Evolutionary conservation across 495 filamentous ascomycete species (phyloP).

Genomic region (Penicillium paradoxum): DNA sequence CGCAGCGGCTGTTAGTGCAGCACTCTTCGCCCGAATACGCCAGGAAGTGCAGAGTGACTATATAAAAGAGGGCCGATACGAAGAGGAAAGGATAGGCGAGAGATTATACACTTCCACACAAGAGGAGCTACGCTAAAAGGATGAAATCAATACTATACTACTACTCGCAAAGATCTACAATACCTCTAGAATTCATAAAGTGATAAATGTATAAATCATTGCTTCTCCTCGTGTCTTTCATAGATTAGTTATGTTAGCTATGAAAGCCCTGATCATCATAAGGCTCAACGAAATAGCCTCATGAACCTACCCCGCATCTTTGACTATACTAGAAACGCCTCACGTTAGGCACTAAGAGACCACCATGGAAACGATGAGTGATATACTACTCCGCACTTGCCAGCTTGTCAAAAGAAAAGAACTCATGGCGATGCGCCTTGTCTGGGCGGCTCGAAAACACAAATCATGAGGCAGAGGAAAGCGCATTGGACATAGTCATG

Average conservation of each 20-base stretch:
- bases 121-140: neutral
- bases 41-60: conserved; percentile 16
- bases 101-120: neutral
- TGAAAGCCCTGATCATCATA: neutral
- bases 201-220: too few relatives aligned
- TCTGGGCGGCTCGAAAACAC: too few relatives aligned
- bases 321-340: neutral
- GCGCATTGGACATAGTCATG: too few relatives aligned
- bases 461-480: too few relatives aligned
- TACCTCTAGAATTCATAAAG: too few relatives aligned
- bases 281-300: neutral
- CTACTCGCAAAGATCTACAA: too few relatives aligned
- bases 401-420: too few relatives aligned
- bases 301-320: neutral
- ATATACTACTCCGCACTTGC: too few relatives aligned
- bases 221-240: too few relatives aligned
- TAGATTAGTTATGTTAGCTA: too few relatives aligned
- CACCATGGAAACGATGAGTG: neutral
- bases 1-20: conserved; percentile 15
- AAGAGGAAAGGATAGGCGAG: neutral
- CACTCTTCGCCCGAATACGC: conserved; percentile 12
- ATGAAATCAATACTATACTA: too few relatives aligned
- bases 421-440: too few relatives aligned
- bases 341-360: neutral
- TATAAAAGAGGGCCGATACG: neutral